These are phyloP conservation scores for Clonostachys sp. DNA, from an alignment of 2,329 filamentous ascomycete genomes.

Conservation along the genomic window DNA sequence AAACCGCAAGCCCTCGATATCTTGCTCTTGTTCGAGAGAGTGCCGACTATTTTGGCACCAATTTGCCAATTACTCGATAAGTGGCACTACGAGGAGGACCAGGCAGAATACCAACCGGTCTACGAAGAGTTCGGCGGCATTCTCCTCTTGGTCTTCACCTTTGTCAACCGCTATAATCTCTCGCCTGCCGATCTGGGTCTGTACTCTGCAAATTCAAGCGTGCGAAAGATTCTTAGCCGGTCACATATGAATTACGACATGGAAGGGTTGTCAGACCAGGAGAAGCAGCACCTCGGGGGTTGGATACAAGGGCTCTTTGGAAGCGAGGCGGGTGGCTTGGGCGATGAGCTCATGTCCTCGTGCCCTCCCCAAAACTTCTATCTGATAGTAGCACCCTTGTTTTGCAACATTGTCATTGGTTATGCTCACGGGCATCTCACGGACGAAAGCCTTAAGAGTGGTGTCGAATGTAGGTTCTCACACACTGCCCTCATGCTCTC, in stretches of 20 bases:
- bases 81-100: slow-evolving; percentile 79
- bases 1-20: slow-evolving; percentile 71
- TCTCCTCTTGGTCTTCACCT: slow-evolving; percentile 67
- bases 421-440: slow-evolving; percentile 60
- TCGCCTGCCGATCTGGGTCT: slow-evolving; percentile 60
- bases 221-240: slow-evolving; percentile 59
- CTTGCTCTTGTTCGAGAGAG: slow-evolving; percentile 69
- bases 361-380: slow-evolving; percentile 83
- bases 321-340: slow-evolving; percentile 66
- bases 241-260: slow-evolving; percentile 52
- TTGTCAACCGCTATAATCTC: slow-evolving; percentile 72
- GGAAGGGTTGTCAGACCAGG: slow-evolving; percentile 58
- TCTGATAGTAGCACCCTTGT: slow-evolving; percentile 69
- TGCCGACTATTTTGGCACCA: slow-evolving; percentile 65
- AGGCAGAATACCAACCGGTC: slow-evolving; percentile 77
- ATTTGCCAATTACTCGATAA: slow-evolving; percentile 72
- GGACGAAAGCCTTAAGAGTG: slow-evolving; percentile 67
- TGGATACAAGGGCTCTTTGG: slow-evolving; percentile 80
- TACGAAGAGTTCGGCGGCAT: slow-evolving; percentile 84
- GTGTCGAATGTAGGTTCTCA: slow-evolving; percentile 63
- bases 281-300: slow-evolving; percentile 61
- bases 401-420: slow-evolving; percentile 70
- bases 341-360: slow-evolving; percentile 76
- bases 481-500: too few relatives aligned
- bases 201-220: slow-evolving; percentile 56